Evolutionary conservation across 2,329 filamentous ascomycete genomes (phyloP), one percentile per base, ranked within the genome.

Genomic region (Simplicillium aogashimaense): DNA sequence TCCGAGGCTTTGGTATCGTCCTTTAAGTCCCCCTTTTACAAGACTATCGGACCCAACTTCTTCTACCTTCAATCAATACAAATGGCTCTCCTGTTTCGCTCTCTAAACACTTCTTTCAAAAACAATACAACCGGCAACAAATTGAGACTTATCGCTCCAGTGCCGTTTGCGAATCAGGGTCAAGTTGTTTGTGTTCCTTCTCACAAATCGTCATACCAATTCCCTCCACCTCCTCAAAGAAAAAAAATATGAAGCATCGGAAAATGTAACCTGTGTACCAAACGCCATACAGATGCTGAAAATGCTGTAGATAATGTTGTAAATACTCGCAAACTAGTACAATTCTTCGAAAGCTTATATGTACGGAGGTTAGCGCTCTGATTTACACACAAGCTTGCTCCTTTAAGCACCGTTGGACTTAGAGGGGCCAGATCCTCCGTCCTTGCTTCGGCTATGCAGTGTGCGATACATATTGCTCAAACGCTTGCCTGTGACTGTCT

Each of bases 391-490:
- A 18, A 17, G 33, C 33, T 15, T n/a, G 43, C 29, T 40, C 38
- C 37, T 39, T 38, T 53, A 57, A 32, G 57, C 54, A 34, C 58
- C 60, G 40, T 63, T 61, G 20, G 54, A 49, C 34, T 53, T 54
- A 35, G 48, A 39, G 29, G 56, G 51, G 38, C 50, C 44, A 10
- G 58, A 52, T 17, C 47, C 45, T n/a, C 49, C 49, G 39, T 55
- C 43, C 46, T 51, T 57, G 43, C 59, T 56, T 38, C 59, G 57
- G 35, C 53, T 49, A 39, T 59, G 51, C 35, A 69, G 51, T 30
- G 60, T 63, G 44, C 56, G 57, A 45, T 68, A 69, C 64, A 69
- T 66, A 43, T 61, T 60, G 51, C 63, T 66, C 44, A 69, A 45
- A 41, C 65, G 57, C 38, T 60, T 51, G 38, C 65, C 65, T n/a